Conservation (phyloP, 148 eudicot genomes). For the Rhododendron mucronatum region DNA sequence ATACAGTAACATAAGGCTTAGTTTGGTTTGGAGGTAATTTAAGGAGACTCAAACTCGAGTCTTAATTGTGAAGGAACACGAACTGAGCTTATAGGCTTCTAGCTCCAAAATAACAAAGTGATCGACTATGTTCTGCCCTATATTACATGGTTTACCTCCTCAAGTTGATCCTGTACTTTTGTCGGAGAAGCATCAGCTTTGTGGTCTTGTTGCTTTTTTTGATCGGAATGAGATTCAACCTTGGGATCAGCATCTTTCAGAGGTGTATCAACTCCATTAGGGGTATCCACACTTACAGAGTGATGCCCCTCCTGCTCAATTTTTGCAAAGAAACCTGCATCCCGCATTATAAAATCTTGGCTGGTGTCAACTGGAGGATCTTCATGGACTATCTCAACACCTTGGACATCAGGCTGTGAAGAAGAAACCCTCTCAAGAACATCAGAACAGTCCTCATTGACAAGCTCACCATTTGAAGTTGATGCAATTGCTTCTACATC, state of each 20-base stretch:
- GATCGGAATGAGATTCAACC: slow-evolving; percentile 36
- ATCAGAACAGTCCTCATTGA: slow-evolving; percentile 25
- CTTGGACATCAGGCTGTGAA: slow-evolving; percentile 22
- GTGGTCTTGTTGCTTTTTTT: slow-evolving; percentile 29
- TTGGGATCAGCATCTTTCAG: slow-evolving; percentile 30
- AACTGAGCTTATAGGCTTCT: background rate
- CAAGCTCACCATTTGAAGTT: slow-evolving; percentile 36
- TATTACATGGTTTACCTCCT: slow-evolving; percentile 67
- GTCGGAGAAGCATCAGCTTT: slow-evolving; percentile 28
- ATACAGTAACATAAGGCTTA: background rate
- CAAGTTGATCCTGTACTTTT: slow-evolving; percentile 81
- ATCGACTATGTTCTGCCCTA: slow-evolving; percentile 10
- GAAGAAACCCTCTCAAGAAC: slow-evolving; percentile 21
- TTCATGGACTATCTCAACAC: slow-evolving; percentile 36
- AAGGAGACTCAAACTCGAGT: background rate
- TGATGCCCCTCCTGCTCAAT: slow-evolving; percentile 35
- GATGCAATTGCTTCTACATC: slow-evolving; percentile 23
- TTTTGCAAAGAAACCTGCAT: slow-evolving; percentile 31
- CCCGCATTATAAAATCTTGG: slow-evolving; percentile 30
- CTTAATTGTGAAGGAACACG: background rate
- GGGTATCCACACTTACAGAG: slow-evolving; percentile 29
- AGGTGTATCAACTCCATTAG: slow-evolving; percentile 28
- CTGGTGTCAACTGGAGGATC: slow-evolving; percentile 36
- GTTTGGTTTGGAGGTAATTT: background rate
- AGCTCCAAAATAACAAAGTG: background rate